Percentiles rank a stretch among this genome's conserved stretches.
Conservation (phyloP, 305 asterid species). For the Rubia peregrina region DNA sequence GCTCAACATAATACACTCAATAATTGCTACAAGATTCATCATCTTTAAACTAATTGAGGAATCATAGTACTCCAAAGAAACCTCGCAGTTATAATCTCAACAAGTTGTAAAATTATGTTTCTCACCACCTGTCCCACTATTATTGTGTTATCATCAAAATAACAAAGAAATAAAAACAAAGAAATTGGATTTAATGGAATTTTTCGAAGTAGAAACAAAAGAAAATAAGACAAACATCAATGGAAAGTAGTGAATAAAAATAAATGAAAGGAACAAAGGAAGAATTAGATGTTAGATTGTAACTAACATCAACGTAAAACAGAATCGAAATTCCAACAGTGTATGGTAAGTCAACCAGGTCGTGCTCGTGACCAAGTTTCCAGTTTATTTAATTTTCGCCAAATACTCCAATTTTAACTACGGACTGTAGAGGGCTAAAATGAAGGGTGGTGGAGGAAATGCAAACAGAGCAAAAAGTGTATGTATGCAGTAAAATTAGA, state of each 20-base stretch:
- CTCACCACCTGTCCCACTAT: background rate
- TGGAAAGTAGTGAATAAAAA: background rate
- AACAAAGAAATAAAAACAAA: too few relatives aligned
- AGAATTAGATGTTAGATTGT: too few relatives aligned
- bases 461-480: background rate
- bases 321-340: background rate
- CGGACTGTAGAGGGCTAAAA: too few relatives aligned
- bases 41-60: background rate
- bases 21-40: background rate
- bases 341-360: background rate
- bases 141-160: too few relatives aligned
- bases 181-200: too few relatives aligned
- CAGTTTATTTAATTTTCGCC: too few relatives aligned
- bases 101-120: background rate
- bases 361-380: too few relatives aligned
- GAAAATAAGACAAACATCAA: background rate
- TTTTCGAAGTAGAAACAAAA: background rate
- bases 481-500: background rate
- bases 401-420: background rate
- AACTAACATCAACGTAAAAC: background rate
- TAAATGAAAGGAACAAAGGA: background rate
- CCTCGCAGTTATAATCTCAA: background rate
- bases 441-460: background rate
- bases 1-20: slow-evolving; percentile 23
- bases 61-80: slow-evolving; percentile 5